Conservation (phyloP, 257 asterid species). For the Jacaranda mimosifolia region DNA sequence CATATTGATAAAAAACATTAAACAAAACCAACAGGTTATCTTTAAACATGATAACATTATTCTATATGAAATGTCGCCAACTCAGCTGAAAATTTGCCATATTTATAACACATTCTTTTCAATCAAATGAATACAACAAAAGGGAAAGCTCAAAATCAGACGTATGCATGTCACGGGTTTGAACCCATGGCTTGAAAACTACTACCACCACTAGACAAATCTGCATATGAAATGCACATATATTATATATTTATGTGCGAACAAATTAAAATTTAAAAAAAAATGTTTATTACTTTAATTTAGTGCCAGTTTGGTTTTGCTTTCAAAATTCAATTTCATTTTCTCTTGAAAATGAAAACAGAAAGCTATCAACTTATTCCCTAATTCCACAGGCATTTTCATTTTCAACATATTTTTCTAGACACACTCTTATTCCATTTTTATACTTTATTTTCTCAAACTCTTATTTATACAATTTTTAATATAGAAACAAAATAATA, state of each 20-base stretch:
- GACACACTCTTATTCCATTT: too few species aligned
- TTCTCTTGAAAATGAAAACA: too few species aligned
- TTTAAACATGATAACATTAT: neutral
- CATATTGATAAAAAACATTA: neutral
- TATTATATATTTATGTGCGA: neutral
- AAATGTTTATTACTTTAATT: too few species aligned
- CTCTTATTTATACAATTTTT: too few species aligned
- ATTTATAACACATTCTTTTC: neutral
- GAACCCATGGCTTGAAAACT: neutral
- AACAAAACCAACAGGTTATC: neutral
- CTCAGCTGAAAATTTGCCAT: neutral
- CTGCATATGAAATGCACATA: neutral
- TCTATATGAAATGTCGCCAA: neutral
- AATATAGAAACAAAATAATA: too few species aligned
- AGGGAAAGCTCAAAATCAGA: constrained; percentile 1
- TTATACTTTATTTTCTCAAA: too few species aligned
- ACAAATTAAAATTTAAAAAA: too few species aligned
- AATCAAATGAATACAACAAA: constrained; percentile 16
- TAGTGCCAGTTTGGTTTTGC: too few species aligned
- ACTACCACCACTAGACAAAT: constrained; percentile 8
- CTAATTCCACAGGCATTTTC: too few species aligned
- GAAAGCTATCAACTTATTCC: too few species aligned
- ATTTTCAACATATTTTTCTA: too few species aligned
- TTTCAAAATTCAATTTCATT: too few species aligned
- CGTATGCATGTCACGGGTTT: constrained; percentile 46